Base-by-base conservation (phyloP, 2,329 filamentous ascomycete genomes). In the Ceratocystis destructans region DNA sequence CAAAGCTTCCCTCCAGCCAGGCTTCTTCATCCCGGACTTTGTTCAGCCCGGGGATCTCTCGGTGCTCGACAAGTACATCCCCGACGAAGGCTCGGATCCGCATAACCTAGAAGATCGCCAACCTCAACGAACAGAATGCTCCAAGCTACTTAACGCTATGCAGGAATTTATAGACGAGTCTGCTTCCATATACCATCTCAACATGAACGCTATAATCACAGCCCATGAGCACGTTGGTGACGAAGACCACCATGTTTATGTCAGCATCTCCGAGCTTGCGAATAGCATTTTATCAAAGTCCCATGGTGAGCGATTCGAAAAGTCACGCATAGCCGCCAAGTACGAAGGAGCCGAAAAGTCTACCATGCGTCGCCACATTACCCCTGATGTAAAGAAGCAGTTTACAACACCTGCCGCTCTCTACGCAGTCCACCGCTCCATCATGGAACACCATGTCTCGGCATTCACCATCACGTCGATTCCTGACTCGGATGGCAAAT, bases 341-440 rank as follows among this genome's bases (percentile, higher is more conserved):
- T 20, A 50, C 12, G 41, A 63, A 1, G 61, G 61, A 3, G 55
- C 55, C 7, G 55, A 59, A n/a, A 59, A 59, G 55, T 15, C 61
- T n/a, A 6, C 44, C 20, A 15, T 48, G 61, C 61, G 46, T 28
- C 61, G 28, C 22, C 6, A 28, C 25, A 63, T 63, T 44, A 65
- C 37, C 7, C 50, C 46, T 10, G 61, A 67, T 25, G 20, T 45
- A 15, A 41, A 17, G 6, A 50, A 33, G 53, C 63, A 25, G 6
- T 44, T 28, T 62, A 73, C 8, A 80, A 80, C 64, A 0, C 69
- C 79, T 0, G 71, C 78, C 33, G 79, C 81, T 7, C 74, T 90
- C 4, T 88, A 90, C 71, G 88, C 89, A 3, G 83, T 91, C 5
- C 86, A 90, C 70, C 82, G 82, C 66, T 81, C 86, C 7, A 73